Evolutionary conservation across 192 early-diverging fungal species (phyloP), one percentile per base, ranked within the genome.

Genomic region (Mortierella alpina): DNA sequence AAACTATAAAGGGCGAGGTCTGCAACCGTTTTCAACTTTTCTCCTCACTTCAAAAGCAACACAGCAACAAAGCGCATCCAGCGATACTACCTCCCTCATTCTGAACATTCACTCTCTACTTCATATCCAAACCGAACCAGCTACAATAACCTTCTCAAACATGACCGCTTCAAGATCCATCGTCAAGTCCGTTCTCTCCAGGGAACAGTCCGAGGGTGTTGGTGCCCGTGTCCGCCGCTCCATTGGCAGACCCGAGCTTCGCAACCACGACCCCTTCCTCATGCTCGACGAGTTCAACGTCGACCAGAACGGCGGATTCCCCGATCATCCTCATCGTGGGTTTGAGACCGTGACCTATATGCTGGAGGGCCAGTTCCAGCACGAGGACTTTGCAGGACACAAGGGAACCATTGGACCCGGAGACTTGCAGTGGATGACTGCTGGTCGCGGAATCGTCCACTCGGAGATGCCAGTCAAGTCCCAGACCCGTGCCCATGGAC

Each of bases 201-300:
- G 48, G 4, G 68, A 59, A 17, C 89, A 91, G 82, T 82, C 87
- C 52, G 96, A 98, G 74, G 95, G 95, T 44, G 91, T 81, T n/a
- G 96, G 95, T 22, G 93, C 95, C 42, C 86, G 84, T 44, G 95
- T 98, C 41, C 92, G 92, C 56, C 89, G 96, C 6, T 88, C 90
- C 17, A 92, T 98, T 51, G 94, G 93, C 45, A 89, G 88, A 4
- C 85, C 74, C 17, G 71, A 66, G 52, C 63, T 73, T 10, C 71
- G 63, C 12, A 66, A 65, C 59, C 78, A 75, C 20, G 83, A 84
- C 59, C 83, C 83, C 15, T 84, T 84, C 61, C 61, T 84, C 42
- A 74, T 84, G 66, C 63, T 80, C 44, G 78, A 68, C 23, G 77
- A 84, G 44, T 72, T 75, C 51, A 20, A 54, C 18, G 59, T 82